phyloP scores from a whole-genome alignment of 2,329 filamentous ascomycete genomes.

The Mariannaea sp. region DNA sequence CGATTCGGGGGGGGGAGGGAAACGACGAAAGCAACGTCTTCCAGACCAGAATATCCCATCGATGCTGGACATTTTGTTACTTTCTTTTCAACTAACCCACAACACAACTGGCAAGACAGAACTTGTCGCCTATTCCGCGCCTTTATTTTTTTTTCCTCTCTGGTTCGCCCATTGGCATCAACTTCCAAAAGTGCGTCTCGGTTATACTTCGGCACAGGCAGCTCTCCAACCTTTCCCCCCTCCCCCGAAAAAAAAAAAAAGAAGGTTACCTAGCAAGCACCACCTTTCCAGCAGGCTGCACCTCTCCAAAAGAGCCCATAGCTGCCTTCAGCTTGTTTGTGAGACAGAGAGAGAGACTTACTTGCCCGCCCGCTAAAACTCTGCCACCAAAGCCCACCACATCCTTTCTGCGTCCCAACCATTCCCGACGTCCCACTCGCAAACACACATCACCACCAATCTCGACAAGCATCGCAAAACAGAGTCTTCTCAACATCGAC shows the following conservation, averaged over 20 bases:
- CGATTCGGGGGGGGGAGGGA: conserved; percentile 14
- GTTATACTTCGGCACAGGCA: conserved; percentile 33
- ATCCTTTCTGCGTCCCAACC: conserved; percentile 33
- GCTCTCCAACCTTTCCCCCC: conserved; percentile 15
- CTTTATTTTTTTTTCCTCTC: no score
- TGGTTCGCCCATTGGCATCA: no score
- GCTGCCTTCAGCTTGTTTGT: conserved; percentile 29
- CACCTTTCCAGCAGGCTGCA: conserved; percentile 6
- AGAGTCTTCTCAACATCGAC: conserved; percentile 24
- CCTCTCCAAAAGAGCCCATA: conserved; percentile 7
- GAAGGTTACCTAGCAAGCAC: conserved; percentile 27
- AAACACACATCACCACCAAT: conserved; percentile 28
- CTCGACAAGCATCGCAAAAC: conserved; percentile 32
- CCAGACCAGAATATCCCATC: not conserved
- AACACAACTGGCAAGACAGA: no score
- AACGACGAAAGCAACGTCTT: conserved; percentile 34
- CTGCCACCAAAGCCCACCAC: conserved; percentile 31
- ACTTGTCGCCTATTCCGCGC: no score
- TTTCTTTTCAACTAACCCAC: conserved; percentile 1
- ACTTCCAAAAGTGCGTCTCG: conserved; percentile 31
- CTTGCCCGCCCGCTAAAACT: conserved; percentile 40
- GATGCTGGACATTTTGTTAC: not conserved
- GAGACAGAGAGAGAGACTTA: no score
- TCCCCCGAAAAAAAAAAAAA: no score
- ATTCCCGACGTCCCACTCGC: conserved; percentile 14